Base-by-base conservation (phyloP, 208 protist species). In the Acanthamoeba healyi region DNA sequence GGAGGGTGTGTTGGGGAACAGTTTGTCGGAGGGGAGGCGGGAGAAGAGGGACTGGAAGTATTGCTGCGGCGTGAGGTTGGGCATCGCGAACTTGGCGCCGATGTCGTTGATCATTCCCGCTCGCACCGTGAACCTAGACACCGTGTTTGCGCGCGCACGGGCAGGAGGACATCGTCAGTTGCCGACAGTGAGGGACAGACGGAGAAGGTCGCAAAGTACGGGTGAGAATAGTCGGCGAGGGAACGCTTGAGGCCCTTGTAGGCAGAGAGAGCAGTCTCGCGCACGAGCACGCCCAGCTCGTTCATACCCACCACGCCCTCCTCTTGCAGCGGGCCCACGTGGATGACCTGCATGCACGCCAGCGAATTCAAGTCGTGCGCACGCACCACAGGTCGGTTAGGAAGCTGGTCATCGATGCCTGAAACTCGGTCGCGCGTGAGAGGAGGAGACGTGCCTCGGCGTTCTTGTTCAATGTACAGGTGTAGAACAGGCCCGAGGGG, bases 261-360 rank as follows among this genome's bases (percentile, higher is more conserved):
- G 46, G 82, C 82, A 9, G 26, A 49, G 82, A 90, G 12, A n/a
- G 34, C 82, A 15, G 82, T 90, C 51, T 90, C 82, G 12, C 82
- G 40, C 24, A 90, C 82, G n/a, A 90, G 82, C 15, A 67, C 51
- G 32, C 49, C 49, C 6, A 90, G 56, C 29, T 49, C 82, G 32
- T 12, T 9, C 49, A 65, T 65, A 6, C 82, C 51, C 38, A 90
- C 82, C 10, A 90, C 56, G 32, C 49, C 40, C 17, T 90, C 56
- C 32, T 90, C 82, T n/a, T 49, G 82, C 19, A 90, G 56, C 34
- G 82, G 82, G 6, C 82, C 82, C 19, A 90, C 38, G n/a, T 90
- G 56, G 32, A 90, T 44, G 9, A 51, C 32, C 77, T 86, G 77
- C 19, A 12, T 74, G n/a, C n/a, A n/a, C n/a, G n/a, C n/a, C n/a